Evolutionary conservation across 768 basidiomycete genomes (phyloP), one percentile per base, ranked within the genome.

Genomic region (Lactifluus piperatus): DNA sequence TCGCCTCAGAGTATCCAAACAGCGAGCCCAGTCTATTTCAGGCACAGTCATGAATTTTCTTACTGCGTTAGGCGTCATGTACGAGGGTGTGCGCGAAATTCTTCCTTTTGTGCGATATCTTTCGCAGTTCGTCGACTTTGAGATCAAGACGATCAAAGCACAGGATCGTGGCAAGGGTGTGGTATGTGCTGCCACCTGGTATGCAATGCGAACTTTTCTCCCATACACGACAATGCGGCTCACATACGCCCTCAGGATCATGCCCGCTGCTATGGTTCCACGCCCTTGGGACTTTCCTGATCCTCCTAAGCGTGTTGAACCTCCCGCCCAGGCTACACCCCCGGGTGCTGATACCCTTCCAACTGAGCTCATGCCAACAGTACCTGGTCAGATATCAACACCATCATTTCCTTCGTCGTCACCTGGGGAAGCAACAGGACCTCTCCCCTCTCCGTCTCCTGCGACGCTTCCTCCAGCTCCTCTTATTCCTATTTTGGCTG

Each of bases 101-200:
- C 74, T 93, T 2, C 91, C 91, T 0, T 90, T 91, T 68, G 76
- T 91, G 65, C 87, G 89, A 30, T 93, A 91, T 72, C 82, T 91
- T 51, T 76, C 86, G 16, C 85, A 86, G 62, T 93, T 82, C 70
- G 73, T 88, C 63, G 86, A 93, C 64, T 82, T 80, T 45, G 90
- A 94, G 68, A 91, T 83, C 76, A 72, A 70, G 47, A 56, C 77
- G 41, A 88, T 94, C 68, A 77, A 80, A 66, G 72, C 68, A 22
- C 81, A 85, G 64, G 77, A 93, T 65, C 66, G 74, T 51, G 91
- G 91, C 0, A 70, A 81, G 66, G 91, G 91, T 20, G 92, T 93
- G 37, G 83, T 94, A 34, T 91, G 91, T 67, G 86, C 89, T 50
- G 86, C 91, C 6, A 94, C 91, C n/a, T 94, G 91, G 88, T 85